Conservation (phyloP, 1,139 yeast genomes). For the Kodamaea ohmeri region DNA sequence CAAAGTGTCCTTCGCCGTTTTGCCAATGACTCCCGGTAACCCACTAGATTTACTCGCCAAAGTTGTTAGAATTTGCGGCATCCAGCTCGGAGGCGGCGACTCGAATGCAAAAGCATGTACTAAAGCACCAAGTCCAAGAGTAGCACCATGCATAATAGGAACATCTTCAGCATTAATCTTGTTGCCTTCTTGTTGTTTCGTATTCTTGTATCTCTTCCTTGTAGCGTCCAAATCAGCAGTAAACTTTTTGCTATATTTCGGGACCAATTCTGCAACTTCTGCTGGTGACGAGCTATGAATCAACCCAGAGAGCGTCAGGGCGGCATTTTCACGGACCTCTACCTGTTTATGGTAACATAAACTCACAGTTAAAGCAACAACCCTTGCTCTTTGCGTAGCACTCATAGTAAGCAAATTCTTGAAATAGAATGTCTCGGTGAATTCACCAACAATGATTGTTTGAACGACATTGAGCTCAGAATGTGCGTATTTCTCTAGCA, state of each 20-base stretch:
- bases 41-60: conserved; percentile 70
- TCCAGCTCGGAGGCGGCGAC: conserved; percentile 92
- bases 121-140: conserved; percentile 84
- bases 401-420: conserved; percentile 62
- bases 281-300: conserved; percentile 70
- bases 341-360: conserved; percentile 63
- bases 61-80: conserved; percentile 69
- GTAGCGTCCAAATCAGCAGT: conserved; percentile 30
- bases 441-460: conserved; percentile 61
- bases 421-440: conserved; percentile 73
- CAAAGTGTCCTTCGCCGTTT: conserved; percentile 77
- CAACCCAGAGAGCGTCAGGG: conserved; percentile 75
- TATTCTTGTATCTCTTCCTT: conserved; percentile 32
- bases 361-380: conserved; percentile 53
- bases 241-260: conserved; percentile 23
- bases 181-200: conserved; percentile 26
- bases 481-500: conserved; percentile 47
- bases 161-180: conserved; percentile 32
- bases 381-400: conserved; percentile 43
- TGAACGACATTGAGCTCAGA: conserved; percentile 62
- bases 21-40: conserved; percentile 75
- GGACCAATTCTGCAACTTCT: conserved; percentile 44
- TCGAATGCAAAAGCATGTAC: conserved; percentile 87
- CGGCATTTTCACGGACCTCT: conserved; percentile 76
- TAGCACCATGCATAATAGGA: conserved; percentile 74